phyloP scores from a whole-genome alignment of 805 yeast genomes.

The Candida incommunis region DNA sequence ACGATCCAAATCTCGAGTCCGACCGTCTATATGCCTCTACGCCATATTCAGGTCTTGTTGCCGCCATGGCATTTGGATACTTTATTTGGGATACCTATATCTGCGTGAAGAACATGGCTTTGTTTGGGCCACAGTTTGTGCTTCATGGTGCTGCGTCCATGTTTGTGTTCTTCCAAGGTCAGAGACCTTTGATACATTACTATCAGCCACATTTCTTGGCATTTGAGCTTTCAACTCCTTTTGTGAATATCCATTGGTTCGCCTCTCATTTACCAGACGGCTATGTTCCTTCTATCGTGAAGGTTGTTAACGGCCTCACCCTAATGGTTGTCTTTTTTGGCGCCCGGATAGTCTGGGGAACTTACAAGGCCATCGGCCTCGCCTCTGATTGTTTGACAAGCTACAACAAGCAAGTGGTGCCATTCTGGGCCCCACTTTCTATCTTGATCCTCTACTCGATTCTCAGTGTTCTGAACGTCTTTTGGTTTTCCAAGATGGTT shows the following conservation, averaged over 20 bases:
- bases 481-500: constrained; percentile 87
- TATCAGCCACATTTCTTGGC: constrained; percentile 72
- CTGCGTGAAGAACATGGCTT: constrained; percentile 44
- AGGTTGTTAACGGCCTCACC: constrained; percentile 55
- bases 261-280: constrained; percentile 63
- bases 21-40: constrained; percentile 55
- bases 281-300: constrained; percentile 37
- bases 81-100: constrained; percentile 80
- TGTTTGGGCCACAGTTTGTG: constrained; percentile 73
- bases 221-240: constrained; percentile 86
- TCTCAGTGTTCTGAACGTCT: constrained; percentile 54
- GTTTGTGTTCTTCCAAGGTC: constrained; percentile 49
- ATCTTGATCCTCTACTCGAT: constrained; percentile 45
- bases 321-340: constrained; percentile 58
- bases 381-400: constrained; percentile 26
- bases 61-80: constrained; percentile 68
- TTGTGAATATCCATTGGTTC: constrained; percentile 90
- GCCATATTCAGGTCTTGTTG: constrained; percentile 62
- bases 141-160: constrained; percentile 77
- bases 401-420: constrained; percentile 19
- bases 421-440: constrained; percentile 32
- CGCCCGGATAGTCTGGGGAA: constrained; percentile 80
- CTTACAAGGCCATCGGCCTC: constrained; percentile 42
- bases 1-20: constrained; percentile 32
- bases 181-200: constrained; percentile 64